A percentile compares a stretch with the other conserved stretches of the same genome.
Evolutionary conservation across 1,284 basidiomycete genomes (phyloP).

Genomic region (Papiliotrema fonsecae): DNA sequence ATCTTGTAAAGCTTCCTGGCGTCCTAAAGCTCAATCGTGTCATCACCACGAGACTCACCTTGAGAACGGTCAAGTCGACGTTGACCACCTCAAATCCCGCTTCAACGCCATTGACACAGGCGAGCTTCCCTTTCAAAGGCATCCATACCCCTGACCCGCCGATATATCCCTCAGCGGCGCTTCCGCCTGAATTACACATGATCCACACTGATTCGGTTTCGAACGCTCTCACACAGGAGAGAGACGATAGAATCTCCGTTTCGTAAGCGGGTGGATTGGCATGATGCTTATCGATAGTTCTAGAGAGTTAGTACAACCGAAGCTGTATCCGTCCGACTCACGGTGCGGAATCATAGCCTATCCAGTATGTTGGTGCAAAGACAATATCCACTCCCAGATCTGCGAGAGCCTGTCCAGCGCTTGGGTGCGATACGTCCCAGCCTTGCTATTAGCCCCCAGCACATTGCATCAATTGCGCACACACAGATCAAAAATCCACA

Average conservation of each 20-base stretch:
- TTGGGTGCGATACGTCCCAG: constrained; percentile 47
- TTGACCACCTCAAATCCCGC: constrained; percentile 22
- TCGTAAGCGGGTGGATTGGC: constrained; percentile 37
- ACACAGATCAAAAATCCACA: constrained; percentile 45
- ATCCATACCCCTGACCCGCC: constrained; percentile 40
- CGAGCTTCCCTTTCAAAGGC: constrained; percentile 31
- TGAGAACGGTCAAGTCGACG: constrained; percentile 27
- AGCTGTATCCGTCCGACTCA: constrained; percentile 16
- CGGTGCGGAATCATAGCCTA: constrained; percentile 43
- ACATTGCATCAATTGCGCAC: no score
- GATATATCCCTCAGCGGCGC: constrained; percentile 32
- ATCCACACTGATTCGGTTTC: constrained; percentile 44
- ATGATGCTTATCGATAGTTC: constrained; percentile 20
- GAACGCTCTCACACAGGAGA: constrained; percentile 33
- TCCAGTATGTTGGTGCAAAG: constrained; percentile 47
- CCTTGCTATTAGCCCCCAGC: no score
- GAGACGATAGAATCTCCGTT: constrained; percentile 24
- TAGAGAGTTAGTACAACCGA: constrained; percentile 1
- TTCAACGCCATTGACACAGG: constrained; percentile 12
- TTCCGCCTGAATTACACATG: constrained; percentile 44
- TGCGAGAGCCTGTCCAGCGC: constrained; percentile 31
- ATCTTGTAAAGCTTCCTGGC: constrained; percentile 33
- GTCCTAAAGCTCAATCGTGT: constrained; percentile 1
- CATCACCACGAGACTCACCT: constrained; percentile 15
- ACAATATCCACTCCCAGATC: constrained; percentile 42